Evolutionary conservation across 2,329 filamentous ascomycete species (phyloP), one percentile per base, ranked within the genome.

Genomic region (Didymella glomerata): DNA sequence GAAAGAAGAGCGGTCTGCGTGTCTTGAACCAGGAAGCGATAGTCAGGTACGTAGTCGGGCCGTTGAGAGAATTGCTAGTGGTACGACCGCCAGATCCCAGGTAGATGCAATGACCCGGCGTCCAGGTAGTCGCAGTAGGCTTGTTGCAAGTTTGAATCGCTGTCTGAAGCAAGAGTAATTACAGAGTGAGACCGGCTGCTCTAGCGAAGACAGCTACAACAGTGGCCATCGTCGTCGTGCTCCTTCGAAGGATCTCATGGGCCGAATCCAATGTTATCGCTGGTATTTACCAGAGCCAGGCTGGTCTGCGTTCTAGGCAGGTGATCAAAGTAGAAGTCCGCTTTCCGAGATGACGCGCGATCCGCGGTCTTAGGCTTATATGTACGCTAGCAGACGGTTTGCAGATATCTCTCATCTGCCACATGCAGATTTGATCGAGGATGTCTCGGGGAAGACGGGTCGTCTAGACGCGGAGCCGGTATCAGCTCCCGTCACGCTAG

Each of bases 361-460:
- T 22, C 30, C 22, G 46, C 22, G 5, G 28, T 34, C 18, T n/a
- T 36, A 25, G 24, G 41, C 44, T 11, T 6, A 10, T 47, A 11
- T 30, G 32, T 24, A 32, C 24, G 25, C 10, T 32, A 32, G 11
- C 41, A 30, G 46, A 34, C 34, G 38, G n/a, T 47, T 20, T 18
- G 16, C 40, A 22, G 40, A 20, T 24, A 20, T 22, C 38, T 54
- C 46, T 54, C 50, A 59, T 22, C 27, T 30, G 27, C 18, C 44
- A 32, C 20, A 46, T 49, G 46, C 36, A 45, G 36, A 20, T 51
- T 25, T 14, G 25, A 51, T 59, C 34, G 42, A 48, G 16, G 18
- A 38, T 46, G 50, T 41, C 34, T 54, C 45, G 56, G 56, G 56
- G 50, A 54, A 28, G 38, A 34, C 56, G 56, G 56, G 10, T 54